Evolutionary conservation across 1,284 basidiomycete genomes (phyloP), one percentile per base, ranked within the genome.

Genomic region (Rhizoctonia solani): DNA sequence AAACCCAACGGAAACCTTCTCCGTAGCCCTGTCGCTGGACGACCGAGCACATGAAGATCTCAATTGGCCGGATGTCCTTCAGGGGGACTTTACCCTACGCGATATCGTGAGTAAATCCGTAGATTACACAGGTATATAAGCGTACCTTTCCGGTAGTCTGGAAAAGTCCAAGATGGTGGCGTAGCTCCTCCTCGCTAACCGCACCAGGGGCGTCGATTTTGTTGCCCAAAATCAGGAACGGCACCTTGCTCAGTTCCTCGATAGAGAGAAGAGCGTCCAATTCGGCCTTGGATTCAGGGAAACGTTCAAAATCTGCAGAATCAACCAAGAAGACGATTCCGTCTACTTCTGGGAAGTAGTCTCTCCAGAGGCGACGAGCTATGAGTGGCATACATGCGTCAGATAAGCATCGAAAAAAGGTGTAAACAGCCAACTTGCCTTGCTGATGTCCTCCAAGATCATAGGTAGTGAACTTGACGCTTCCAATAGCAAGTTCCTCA

Each of bases 21-120:
- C 95, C 96, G 79, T 99, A 99, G 69, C 96, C 96, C 79, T 98
- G 95, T 77, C 96, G 87, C 86, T 97, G 95, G 68, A 99, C 96
- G 69, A 99, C 96, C 16, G 97, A 99, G 83, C 95, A 98, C 97
- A 99, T 99, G 87, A 98, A 99, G 75, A 99, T 87, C 79, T 99
- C 97, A 78, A 99, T 98, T 34, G 97, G 96, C 71, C 97, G 88
- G 74, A 99, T 98, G 79, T 98, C 96, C 74, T 85, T 91, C 74
- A 99, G 87, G 70, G 95, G 95, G 44, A 98, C 92, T 78, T 98
- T 98, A 78, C 97, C 97, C 94, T 96, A 71, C 13, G 58, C 37
- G 69, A 27, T 44, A 5, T 63, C 16, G 29, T 14, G 49, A 30
- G 23, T 13, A 3, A 27, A 21, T 16, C n/a, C 54, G 34, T 42